Percentiles rank a stretch among this genome's conserved stretches.
Conservation (phyloP, 495 filamentous ascomycete genomes). For the Polyplosphaeria fusca region DNA sequence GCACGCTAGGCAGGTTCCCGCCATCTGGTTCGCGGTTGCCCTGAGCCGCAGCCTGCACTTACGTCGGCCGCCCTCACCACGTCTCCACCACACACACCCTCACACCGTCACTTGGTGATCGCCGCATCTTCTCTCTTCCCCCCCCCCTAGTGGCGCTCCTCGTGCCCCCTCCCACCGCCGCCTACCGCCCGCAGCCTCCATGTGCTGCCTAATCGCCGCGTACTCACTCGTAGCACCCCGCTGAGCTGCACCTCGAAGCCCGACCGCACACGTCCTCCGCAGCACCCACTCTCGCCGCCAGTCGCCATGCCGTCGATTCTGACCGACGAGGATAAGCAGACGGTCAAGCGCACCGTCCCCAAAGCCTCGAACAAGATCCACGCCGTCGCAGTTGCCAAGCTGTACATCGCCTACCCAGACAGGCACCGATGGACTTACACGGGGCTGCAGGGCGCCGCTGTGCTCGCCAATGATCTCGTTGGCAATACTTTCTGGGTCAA, state of each 20-base stretch:
- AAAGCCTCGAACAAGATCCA: conserved; percentile 94
- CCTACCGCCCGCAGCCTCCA: not conserved
- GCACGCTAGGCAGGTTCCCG: not conserved
- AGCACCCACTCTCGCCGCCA: not conserved
- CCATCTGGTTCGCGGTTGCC: not conserved
- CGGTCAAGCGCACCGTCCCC: conserved; percentile 84
- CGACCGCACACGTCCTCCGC: not conserved
- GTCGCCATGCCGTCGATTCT: conserved; percentile 80
- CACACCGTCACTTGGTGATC: conserved; percentile 1
- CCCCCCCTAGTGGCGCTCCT: too few species aligned
- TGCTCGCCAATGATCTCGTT: conserved; percentile 88
- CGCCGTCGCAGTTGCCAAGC: conserved; percentile 84
- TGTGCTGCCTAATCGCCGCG: conserved; percentile 20
- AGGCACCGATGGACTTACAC: conserved; percentile 87
- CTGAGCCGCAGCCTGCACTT: conserved; percentile 10
- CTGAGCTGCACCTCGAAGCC: conserved; percentile 22
- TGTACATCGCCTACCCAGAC: conserved; percentile 91
- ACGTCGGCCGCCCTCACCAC: conserved; percentile 4
- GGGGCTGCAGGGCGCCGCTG: conserved; percentile 87
- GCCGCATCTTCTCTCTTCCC: not conserved
- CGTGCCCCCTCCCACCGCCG: not conserved
- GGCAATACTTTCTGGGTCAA: conserved; percentile 97
- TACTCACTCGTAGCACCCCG: conserved; percentile 2
- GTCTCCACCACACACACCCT: not conserved
- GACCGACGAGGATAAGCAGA: conserved; percentile 86